Evolutionary conservation across 1,284 basidiomycete genomes (phyloP), one percentile per base, ranked within the genome.

Genomic region (Leccinum pachyderme): DNA sequence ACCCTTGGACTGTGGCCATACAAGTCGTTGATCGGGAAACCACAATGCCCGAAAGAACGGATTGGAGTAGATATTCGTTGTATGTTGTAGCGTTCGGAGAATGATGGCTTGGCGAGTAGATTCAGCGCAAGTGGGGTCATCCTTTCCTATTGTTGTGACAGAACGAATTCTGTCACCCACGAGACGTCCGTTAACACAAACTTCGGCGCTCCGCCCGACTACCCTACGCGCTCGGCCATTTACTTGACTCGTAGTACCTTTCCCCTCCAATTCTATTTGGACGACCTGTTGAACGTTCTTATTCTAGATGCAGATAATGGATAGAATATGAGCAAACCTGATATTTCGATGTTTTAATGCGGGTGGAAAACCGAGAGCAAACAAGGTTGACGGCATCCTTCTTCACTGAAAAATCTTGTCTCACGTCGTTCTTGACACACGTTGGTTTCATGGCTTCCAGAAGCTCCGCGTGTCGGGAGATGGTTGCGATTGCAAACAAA

Each of bases 31-130:
- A 0, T 46, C 28, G 2, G 67, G 67, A 24, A 76, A 61, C 74
- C 76, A 81, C 11, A 84, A 75, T 25, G 66, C 66, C 41, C 66
- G 62, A 43, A 82, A 73, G 61, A 81, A 84, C 0, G 78, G 75
- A 47, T 75, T 68, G 3, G 66, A 59, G 41, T 75, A 63, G 44
- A 82, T 61, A 2, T 59, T 56, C 5, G 59, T 56, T 0, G 39
- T 52, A 5, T 65, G 57, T 53, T 79, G 76, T 7, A 84, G 60
- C 0, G 70, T 66, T 7, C 52, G 35, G 28, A 79, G 68, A 7
- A 80, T 62, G n/a, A 75, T 57, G 0, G 49, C 41, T 22, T 67
- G 64, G n/a, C 77, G 74, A 48, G 62, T 31, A 0, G 49, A 54
- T 57, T 84, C 80, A 1, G 80, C 76, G 7, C 9, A 56, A 4